Conservation (phyloP, 306 rosid species). For the Abrus pulchellus region DNA sequence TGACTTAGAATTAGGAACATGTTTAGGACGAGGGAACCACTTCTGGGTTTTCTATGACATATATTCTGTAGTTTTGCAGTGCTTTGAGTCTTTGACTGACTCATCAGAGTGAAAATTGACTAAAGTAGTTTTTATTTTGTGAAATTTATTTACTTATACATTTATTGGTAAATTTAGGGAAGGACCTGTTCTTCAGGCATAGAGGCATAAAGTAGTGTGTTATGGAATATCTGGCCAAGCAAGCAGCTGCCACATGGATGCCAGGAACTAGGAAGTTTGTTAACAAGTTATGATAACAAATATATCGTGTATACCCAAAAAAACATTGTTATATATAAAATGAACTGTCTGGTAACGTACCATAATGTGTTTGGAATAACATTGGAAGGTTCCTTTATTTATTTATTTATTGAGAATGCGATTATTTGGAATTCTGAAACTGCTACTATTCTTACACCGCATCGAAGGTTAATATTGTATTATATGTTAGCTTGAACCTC, state of each 20-base stretch:
- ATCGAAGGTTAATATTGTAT: too few species aligned
- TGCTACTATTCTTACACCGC: neutral
- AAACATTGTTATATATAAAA: conserved; percentile 18
- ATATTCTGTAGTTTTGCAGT: neutral
- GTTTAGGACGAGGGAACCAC: neutral
- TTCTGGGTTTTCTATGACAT: neutral
- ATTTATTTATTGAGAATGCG: neutral
- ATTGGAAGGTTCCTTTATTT: conserved; percentile 6
- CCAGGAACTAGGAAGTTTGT: neutral
- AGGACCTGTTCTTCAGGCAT: conserved; percentile 24
- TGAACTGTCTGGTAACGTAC: neutral
- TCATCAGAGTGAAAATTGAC: neutral
- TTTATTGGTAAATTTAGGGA: neutral
- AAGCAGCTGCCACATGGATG: conserved; percentile 22
- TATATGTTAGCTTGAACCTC: too few species aligned
- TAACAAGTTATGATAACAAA: conserved; percentile 32
- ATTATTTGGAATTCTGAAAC: neutral
- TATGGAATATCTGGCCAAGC: conserved; percentile 29
- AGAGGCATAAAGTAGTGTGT: neutral
- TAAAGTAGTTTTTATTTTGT: neutral
- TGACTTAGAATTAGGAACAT: neutral
- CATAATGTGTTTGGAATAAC: neutral
- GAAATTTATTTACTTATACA: conserved; percentile 16
- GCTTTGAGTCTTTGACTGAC: too few species aligned
- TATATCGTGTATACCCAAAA: neutral